Evolutionary conservation across 176 grass and related monocot species (phyloP).

Genomic region (Juncus effusus): DNA sequence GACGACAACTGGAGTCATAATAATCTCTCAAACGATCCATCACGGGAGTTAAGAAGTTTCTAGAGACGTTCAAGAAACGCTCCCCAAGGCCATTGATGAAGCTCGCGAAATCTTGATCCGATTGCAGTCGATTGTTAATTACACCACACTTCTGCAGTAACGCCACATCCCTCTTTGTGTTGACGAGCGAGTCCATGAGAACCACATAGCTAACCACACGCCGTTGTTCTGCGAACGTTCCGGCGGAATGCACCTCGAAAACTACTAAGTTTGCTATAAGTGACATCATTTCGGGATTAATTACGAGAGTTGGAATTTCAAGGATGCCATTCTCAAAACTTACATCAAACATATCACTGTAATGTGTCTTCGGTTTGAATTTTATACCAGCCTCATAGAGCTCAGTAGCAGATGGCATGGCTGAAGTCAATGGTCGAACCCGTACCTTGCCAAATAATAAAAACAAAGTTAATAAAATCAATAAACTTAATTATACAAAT

Average conservation of each 20-base stretch:
- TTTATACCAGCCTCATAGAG: no score
- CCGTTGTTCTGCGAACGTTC: no score
- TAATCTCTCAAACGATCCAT: background rate
- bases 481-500: no score
- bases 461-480: no score
- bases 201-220: constrained; percentile 6
- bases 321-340: background rate
- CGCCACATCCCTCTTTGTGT: constrained; percentile 2
- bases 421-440: background rate
- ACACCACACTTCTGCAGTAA: constrained; percentile 13
- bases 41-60: background rate
- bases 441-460: no score
- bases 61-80: background rate
- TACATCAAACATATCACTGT: constrained; percentile 2
- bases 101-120: constrained; percentile 13
- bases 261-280: background rate
- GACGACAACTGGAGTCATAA: constrained; percentile 3
- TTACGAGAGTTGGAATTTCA: constrained; percentile 5
- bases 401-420: no score
- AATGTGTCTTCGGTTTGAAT: no score
- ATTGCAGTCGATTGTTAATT: constrained; percentile 14
- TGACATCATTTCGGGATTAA: background rate
- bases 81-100: constrained; percentile 17
- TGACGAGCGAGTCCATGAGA: constrained; percentile 14
- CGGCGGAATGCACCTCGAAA: no score